These are phyloP conservation scores for Stephanodiscus triporus DNA, from an alignment of 108 stramenopile species.

Conservation along the genomic window DNA sequence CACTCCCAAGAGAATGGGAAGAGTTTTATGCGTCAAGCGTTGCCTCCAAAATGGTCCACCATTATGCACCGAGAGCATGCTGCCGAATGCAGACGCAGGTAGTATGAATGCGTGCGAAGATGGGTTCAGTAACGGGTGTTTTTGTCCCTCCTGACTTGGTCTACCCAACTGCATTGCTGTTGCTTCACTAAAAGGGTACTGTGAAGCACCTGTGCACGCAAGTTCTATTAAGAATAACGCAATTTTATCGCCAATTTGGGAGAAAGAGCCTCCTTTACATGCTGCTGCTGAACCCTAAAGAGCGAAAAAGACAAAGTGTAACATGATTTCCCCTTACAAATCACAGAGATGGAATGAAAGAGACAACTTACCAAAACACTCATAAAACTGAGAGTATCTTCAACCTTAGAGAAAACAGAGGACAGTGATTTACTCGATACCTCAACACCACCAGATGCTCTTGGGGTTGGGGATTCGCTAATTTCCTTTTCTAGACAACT, in stretches of 20 bases:
- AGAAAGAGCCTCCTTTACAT: conserved; percentile 58
- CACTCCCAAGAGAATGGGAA: conserved; percentile 38
- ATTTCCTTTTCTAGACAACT: conserved; percentile 5
- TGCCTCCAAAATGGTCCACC: conserved; percentile 61
- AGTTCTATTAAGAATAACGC: conserved; percentile 63
- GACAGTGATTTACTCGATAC: conserved; percentile 4
- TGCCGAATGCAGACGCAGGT: conserved; percentile 55
- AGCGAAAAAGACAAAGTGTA: background rate
- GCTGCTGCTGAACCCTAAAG: conserved; percentile 59
- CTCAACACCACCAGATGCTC: conserved; percentile 7
- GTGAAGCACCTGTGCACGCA: conserved; percentile 55
- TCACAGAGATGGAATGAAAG: background rate
- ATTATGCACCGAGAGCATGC: conserved; percentile 46
- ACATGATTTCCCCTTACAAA: background rate
- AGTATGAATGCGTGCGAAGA: conserved; percentile 30
- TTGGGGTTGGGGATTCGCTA: conserved; percentile 11
- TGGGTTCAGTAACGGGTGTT: conserved; percentile 29
- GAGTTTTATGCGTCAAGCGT: conserved; percentile 43
- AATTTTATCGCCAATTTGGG: conserved; percentile 54
- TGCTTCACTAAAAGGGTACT: conserved; percentile 28
- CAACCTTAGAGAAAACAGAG: conserved; percentile 13
- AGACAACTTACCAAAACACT: conserved; percentile 27
- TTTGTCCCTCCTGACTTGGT: conserved; percentile 22
- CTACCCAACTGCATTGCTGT: background rate
- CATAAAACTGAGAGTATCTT: conserved; percentile 40